Evolutionary conservation across 495 filamentous ascomycete species (phyloP).

Genomic region (Mytilinidion resinicola): DNA sequence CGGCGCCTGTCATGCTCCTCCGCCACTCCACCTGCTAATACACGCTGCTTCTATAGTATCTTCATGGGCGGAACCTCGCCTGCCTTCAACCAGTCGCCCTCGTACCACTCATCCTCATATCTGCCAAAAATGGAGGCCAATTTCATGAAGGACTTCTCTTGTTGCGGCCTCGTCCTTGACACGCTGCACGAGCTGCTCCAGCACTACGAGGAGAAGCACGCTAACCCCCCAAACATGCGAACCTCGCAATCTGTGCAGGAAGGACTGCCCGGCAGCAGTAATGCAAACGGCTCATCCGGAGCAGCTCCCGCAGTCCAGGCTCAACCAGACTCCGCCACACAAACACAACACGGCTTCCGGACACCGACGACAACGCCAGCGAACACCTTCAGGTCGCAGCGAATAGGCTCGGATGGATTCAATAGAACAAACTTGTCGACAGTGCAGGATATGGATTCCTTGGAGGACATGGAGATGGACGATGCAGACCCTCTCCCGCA

Average conservation of each 20-base stretch:
- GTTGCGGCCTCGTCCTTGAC: slow-evolving; percentile 79
- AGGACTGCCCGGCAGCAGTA: slow-evolving; percentile 40
- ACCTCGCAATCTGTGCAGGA: slow-evolving; percentile 50
- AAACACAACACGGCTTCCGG: slow-evolving; percentile 25
- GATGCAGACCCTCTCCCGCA: slow-evolving; percentile 54
- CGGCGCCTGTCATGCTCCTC: neutral
- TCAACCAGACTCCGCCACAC: slow-evolving; percentile 39
- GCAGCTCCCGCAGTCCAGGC: slow-evolving; percentile 21
- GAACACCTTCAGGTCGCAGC: slow-evolving; percentile 13
- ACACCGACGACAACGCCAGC: slow-evolving; percentile 7
- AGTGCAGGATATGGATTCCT: slow-evolving; percentile 70
- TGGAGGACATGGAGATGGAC: slow-evolving; percentile 97
- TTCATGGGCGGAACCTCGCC: slow-evolving; percentile 96
- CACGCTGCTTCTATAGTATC: slow-evolving; percentile 53
- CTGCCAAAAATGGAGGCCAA: slow-evolving; percentile 94
- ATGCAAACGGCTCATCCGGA: slow-evolving; percentile 29
- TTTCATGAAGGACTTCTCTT: slow-evolving; percentile 93
- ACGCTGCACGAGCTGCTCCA: slow-evolving; percentile 91
- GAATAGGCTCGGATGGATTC: slow-evolving; percentile 30
- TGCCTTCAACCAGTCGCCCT: slow-evolving; percentile 80
- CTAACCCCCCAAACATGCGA: slow-evolving; percentile 52
- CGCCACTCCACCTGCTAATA: slow-evolving; percentile 25
- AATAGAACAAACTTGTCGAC: slow-evolving; percentile 35
- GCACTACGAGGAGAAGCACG: slow-evolving; percentile 93
- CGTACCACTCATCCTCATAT: slow-evolving; percentile 95